A percentile compares a stretch with the other conserved stretches of the same genome.
phyloP scores from a whole-genome alignment of 1,139 yeast species.

The Pichia sp. region DNA sequence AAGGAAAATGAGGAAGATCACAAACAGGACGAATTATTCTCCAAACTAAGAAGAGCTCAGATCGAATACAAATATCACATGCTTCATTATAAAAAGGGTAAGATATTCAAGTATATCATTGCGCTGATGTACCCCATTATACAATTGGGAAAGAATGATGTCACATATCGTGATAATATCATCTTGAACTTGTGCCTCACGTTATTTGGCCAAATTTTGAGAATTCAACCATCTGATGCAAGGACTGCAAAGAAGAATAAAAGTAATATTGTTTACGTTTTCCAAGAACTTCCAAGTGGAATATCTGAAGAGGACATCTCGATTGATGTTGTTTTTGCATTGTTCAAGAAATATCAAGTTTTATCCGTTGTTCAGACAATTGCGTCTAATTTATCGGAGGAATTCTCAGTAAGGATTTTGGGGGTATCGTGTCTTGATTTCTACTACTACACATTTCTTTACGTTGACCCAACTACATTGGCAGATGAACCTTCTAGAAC shows the following conservation, averaged over 20 bases:
- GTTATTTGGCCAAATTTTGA: constrained; percentile 67
- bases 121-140: constrained; percentile 65
- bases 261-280: constrained; percentile 12
- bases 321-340: constrained; percentile 46
- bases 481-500: background rate
- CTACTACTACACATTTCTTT: constrained; percentile 54
- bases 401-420: constrained; percentile 54
- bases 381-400: constrained; percentile 55
- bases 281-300: constrained; percentile 48
- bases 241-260: constrained; percentile 27
- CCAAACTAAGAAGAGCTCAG: constrained; percentile 62
- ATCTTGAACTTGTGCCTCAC: constrained; percentile 65
- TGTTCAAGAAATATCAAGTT: constrained; percentile 63
- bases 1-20: constrained; percentile 43
- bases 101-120: constrained; percentile 60
- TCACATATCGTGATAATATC: constrained; percentile 68
- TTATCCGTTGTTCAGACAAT: constrained; percentile 64
- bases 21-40: constrained; percentile 42
- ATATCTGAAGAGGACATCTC: constrained; percentile 63
- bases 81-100: constrained; percentile 51
- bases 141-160: constrained; percentile 43
- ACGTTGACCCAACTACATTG: constrained; percentile 35
- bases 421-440: constrained; percentile 66
- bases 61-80: constrained; percentile 64
- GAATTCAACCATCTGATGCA: constrained; percentile 61